Evolutionary conservation across 768 basidiomycete species (phyloP), one percentile per base, ranked within the genome.

Genomic region (Calocera viscosa): DNA sequence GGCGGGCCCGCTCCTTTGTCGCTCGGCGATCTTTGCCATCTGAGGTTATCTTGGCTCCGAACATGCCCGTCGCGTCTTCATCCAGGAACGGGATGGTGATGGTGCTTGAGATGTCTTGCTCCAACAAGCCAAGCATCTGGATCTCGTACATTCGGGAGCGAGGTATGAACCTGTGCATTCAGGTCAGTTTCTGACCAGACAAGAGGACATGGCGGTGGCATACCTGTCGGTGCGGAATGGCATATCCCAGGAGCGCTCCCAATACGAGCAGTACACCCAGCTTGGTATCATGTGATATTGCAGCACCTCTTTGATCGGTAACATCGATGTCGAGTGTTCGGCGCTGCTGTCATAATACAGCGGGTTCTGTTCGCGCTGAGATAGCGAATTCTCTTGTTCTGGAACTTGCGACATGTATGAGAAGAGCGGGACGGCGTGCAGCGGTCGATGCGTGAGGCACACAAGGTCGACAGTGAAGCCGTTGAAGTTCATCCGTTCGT

Each of bases 91-190:
- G 94, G 14, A 96, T 85, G 69, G 90, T 89, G 68, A 96, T 94
- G 69, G 87, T 88, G 2, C 91, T 87, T 24, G 92, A 84, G 33
- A 96, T 87, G 71, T 95, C 93, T 71, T 94, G 90, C 70, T 93
- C 93, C 49, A 95, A 80, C 10, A 95, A 78, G 5, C 94, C 94
- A 1, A 96, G 82, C 90, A 91, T 94, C 73, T 96, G 90, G 40
- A 96, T 92, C 73, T 94, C 91, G 72, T 93, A 91, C 92, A 96
- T 95, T 77, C 91, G 91, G n/a, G 90, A 93, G 33, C 95, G 85
- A 3, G 92, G 88, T 28, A 97, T 80, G 74, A 97, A 98, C 68
- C 95, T 94, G 70, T 71, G 41, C 19, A 33, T 64, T 70, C 60
- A 38, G 33, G 47, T 68, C 30, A 38, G 69, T 30, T 39, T 63